Conservation (phyloP, 2,329 filamentous ascomycete genomes). For the Elsinoe fawcettii region DNA sequence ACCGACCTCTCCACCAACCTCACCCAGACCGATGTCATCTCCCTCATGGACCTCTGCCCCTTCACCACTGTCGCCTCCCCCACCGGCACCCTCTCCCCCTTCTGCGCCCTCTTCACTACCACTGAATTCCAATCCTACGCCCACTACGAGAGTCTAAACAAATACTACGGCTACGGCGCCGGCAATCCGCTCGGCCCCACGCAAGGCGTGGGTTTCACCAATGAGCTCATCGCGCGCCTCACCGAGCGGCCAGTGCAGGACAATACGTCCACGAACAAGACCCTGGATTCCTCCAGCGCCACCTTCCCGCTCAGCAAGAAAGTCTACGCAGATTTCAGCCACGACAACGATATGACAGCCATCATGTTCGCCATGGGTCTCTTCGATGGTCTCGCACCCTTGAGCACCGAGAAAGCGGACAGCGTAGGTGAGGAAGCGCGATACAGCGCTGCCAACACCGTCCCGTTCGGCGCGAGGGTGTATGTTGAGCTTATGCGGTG, state of each 20-base stretch:
- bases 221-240: conserved; percentile 77
- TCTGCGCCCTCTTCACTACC: conserved; percentile 67
- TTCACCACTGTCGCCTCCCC: conserved; percentile 68
- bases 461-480: conserved; percentile 72
- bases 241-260: conserved; percentile 63
- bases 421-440: conserved; percentile 49
- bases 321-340: conserved; percentile 83
- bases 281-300: conserved; percentile 56
- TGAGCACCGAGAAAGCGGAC: conserved; percentile 40
- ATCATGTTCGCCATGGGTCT: conserved; percentile 71
- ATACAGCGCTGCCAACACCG: conserved; percentile 68
- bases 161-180: conserved; percentile 74
- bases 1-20: conserved; percentile 61
- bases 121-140: conserved; percentile 69
- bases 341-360: conserved; percentile 79
- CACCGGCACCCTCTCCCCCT: conserved; percentile 52
- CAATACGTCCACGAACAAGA: conserved; percentile 67
- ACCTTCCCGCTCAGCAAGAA: conserved; percentile 64
- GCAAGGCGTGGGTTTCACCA: conserved; percentile 79
- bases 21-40: conserved; percentile 53
- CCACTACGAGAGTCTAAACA: conserved; percentile 71
- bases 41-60: conserved; percentile 82
- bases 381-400: conserved; percentile 56
- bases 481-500: conserved; percentile 87
- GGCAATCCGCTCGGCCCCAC: conserved; percentile 74